Evolutionary conservation across 148 eudicot species (phyloP).

Genomic region (Rhododendron ferrugineum): DNA sequence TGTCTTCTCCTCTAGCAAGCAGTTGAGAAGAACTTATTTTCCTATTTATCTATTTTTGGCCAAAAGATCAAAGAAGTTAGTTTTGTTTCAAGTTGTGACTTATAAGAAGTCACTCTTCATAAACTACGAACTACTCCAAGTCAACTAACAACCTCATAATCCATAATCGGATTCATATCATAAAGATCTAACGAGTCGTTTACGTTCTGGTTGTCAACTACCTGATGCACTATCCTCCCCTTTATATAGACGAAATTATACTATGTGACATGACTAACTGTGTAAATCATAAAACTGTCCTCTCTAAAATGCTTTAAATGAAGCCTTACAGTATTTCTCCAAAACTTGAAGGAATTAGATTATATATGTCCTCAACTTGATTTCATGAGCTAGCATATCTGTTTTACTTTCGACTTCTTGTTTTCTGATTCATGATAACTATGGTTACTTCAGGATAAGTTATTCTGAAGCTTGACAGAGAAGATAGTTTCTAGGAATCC

Average conservation of each 20-base stretch:
- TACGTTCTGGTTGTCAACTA: not conserved
- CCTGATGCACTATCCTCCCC: not conserved
- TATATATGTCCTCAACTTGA: not conserved
- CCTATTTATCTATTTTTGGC: not conserved
- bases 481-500: not conserved
- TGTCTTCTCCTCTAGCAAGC: not conserved
- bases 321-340: not conserved
- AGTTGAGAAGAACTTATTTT: not conserved
- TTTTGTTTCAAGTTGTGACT: constrained; percentile 1
- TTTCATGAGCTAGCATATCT: not conserved
- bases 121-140: not conserved
- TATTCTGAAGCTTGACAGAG: constrained; percentile 6
- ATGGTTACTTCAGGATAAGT: not conserved
- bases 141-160: not conserved
- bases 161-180: not conserved
- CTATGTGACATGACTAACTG: not conserved
- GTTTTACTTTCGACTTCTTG: not conserved
- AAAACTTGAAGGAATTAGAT: not conserved
- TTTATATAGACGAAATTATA: not conserved
- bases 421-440: not conserved
- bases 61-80: not conserved
- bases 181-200: not conserved
- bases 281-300: not conserved
- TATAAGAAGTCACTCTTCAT: not conserved
- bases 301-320: not conserved